Percentiles rank a stretch among this genome's conserved stretches.
These are phyloP conservation scores for Curvularia sp. DNA, from an alignment of 2,329 filamentous ascomycete genomes.

Conservation along the genomic window DNA sequence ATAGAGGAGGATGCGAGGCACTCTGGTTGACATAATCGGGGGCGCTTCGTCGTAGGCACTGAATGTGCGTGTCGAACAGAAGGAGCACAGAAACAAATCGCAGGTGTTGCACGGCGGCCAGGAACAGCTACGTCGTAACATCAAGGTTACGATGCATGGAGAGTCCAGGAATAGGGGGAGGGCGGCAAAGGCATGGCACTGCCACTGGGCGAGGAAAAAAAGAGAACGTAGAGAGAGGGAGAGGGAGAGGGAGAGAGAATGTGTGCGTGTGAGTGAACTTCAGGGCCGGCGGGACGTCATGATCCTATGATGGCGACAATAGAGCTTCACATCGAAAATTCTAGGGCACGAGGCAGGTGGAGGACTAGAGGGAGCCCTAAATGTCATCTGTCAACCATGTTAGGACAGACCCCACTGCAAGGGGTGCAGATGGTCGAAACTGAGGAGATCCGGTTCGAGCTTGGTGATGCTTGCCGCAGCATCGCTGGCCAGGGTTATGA, in stretches of 20 bases:
- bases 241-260: neutral
- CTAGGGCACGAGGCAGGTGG: conserved; percentile 30
- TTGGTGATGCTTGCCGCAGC: conserved; percentile 33
- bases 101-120: conserved; percentile 42
- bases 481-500: conserved; percentile 29
- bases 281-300: conserved; percentile 32
- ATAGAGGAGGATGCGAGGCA: conserved; percentile 68
- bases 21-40: conserved; percentile 31
- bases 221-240: neutral
- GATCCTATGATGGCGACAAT: conserved; percentile 27
- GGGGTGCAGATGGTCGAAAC: conserved; percentile 32
- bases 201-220: conserved; percentile 24
- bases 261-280: conserved; percentile 8
- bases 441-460: conserved; percentile 38
- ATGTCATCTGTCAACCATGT: conserved; percentile 40
- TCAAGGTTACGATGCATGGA: conserved; percentile 32
- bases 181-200: conserved; percentile 28
- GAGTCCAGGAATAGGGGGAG: conserved; percentile 19
- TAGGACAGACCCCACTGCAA: conserved; percentile 27
- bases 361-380: conserved; percentile 30
- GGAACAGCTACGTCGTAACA: conserved; percentile 44
- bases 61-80: conserved; percentile 30
- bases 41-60: conserved; percentile 20
- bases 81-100: conserved; percentile 36
- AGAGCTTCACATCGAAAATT: conserved; percentile 30